Conservation (phyloP, 2,329 filamentous ascomycete species). For the Arthrobotrys sinensis region DNA sequence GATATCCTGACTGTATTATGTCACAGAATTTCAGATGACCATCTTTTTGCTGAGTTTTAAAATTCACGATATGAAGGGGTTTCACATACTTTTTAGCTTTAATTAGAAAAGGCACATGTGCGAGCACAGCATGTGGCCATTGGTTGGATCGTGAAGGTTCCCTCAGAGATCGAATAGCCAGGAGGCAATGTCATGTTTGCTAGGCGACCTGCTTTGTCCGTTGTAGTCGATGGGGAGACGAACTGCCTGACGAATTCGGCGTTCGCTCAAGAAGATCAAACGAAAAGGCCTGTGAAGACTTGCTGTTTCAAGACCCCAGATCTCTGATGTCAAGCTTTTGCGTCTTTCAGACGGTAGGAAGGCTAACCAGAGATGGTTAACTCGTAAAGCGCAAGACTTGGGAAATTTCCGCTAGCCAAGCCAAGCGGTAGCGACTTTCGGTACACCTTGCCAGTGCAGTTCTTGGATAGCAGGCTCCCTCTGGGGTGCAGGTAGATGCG, state of each 20-base stretch:
- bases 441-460: constrained; percentile 34
- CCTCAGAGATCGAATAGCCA: constrained; percentile 22
- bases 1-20: constrained; percentile 27
- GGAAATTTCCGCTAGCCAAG: constrained; percentile 15
- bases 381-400: background rate
- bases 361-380: constrained; percentile 37
- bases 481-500: constrained; percentile 46
- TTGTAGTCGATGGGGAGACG: constrained; percentile 17
- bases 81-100: constrained; percentile 46
- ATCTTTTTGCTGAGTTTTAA: constrained; percentile 16
- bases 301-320: constrained; percentile 49
- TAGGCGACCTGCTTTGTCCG: constrained; percentile 54
- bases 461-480: constrained; percentile 6
- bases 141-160: constrained; percentile 30
- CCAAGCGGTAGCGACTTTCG: constrained; percentile 22
- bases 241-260: constrained; percentile 37
- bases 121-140: constrained; percentile 30
- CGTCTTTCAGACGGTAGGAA: constrained; percentile 19
- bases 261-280: constrained; percentile 10
- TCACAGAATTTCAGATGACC: constrained; percentile 30
- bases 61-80: constrained; percentile 40
- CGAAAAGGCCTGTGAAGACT: constrained; percentile 34
- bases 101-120: constrained; percentile 48
- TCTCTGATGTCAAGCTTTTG: constrained; percentile 34
- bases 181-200: constrained; percentile 28